These are phyloP conservation scores for Pseudogymnoascus sp. DNA, from an alignment of 2,329 filamentous ascomycete genomes.

Conservation along the genomic window DNA sequence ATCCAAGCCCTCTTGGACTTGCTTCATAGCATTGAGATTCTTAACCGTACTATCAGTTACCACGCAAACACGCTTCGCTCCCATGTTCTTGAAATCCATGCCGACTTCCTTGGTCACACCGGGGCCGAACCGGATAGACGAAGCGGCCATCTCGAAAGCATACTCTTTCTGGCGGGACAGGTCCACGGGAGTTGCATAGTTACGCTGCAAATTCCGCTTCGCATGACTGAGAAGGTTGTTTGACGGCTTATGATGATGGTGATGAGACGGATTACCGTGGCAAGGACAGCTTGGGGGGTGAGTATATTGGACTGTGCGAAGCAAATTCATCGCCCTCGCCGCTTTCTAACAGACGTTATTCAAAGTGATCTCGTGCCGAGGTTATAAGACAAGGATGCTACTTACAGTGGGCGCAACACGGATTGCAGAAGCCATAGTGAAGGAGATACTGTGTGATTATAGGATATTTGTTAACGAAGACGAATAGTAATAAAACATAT, in stretches of 20 bases:
- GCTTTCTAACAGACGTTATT: constrained; percentile 36
- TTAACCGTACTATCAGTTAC: constrained; percentile 81
- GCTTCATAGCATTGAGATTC: constrained; percentile 80
- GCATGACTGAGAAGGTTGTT: constrained; percentile 33
- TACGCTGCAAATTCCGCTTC: constrained; percentile 38
- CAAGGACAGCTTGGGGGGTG: constrained; percentile 86
- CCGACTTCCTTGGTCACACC: constrained; percentile 93
- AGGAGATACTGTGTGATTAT: background rate
- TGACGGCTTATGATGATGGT: constrained; percentile 46
- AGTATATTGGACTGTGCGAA: constrained; percentile 84
- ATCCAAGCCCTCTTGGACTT: constrained; percentile 72
- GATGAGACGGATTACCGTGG: constrained; percentile 78
- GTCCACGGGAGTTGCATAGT: constrained; percentile 69
- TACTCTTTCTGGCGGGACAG: constrained; percentile 77
- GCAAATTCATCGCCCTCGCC: constrained; percentile 58
- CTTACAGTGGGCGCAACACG: constrained; percentile 7
- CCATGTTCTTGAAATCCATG: constrained; percentile 94
- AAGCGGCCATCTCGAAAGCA: constrained; percentile 97
- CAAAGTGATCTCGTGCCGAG: background rate
- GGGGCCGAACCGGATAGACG: constrained; percentile 85
- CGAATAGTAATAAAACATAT: background rate
- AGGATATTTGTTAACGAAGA: background rate
- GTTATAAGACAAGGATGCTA: background rate
- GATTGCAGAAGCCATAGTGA: background rate
- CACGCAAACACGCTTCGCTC: constrained; percentile 77